Conservation (phyloP, 202 grass and related monocot species). For the Schoenoplectus tabernaemontani region DNA sequence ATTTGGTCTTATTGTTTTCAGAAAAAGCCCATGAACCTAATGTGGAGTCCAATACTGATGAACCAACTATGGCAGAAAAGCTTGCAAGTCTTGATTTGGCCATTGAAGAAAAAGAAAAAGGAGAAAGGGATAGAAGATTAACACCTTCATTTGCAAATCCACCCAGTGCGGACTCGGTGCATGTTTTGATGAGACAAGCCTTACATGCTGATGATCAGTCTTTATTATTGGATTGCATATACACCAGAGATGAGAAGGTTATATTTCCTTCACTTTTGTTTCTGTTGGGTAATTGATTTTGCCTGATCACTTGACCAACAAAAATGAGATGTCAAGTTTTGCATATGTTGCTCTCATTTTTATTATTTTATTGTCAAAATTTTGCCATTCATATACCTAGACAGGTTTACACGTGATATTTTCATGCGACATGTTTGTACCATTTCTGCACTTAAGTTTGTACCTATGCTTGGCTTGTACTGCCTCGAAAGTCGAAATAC, state of each 20-base stretch:
- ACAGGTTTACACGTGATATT: too few species aligned
- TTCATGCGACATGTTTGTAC: too few species aligned
- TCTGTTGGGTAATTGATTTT: too few species aligned
- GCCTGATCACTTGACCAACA: too few species aligned
- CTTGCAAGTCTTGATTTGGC: constrained; percentile 57
- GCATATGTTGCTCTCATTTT: too few species aligned
- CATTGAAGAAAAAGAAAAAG: constrained; percentile 22
- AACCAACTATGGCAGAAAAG: constrained; percentile 74
- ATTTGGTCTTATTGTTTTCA: constrained; percentile 20
- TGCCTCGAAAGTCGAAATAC: too few species aligned
- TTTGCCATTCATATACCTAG: too few species aligned
- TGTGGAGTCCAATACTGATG: constrained; percentile 43
- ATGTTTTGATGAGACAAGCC: constrained; percentile 94
- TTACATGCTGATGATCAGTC: constrained; percentile 66
- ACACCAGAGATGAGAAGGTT: constrained; percentile 74
- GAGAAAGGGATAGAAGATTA: neutral
- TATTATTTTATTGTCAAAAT: too few species aligned
- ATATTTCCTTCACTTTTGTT: too few species aligned
- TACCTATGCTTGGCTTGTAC: too few species aligned
- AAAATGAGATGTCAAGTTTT: too few species aligned
- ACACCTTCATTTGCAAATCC: constrained; percentile 8
- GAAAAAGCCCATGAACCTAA: constrained; percentile 28
- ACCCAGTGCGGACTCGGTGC: constrained; percentile 79
- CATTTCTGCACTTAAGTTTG: too few species aligned
- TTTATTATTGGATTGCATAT: constrained; percentile 57